A percentile compares a stretch with the other conserved stretches of the same genome.
Evolutionary conservation across 1,284 basidiomycete genomes (phyloP).

Genomic region (Cerrena zonata): DNA sequence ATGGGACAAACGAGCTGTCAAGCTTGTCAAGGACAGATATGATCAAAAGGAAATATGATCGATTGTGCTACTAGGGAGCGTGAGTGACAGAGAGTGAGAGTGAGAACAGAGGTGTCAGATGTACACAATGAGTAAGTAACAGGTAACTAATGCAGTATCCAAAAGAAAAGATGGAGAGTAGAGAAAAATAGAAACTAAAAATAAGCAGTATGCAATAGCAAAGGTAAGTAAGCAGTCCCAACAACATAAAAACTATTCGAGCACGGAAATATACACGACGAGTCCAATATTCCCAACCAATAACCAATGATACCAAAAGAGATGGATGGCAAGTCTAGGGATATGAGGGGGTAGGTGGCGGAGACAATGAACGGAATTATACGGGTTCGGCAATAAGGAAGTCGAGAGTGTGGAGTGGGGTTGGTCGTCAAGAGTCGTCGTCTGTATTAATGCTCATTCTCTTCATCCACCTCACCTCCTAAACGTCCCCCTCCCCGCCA

Average conservation of each 20-base stretch:
- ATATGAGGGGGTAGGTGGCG: background rate
- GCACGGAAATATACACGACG: background rate
- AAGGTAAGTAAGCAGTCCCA: background rate
- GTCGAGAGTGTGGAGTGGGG: background rate
- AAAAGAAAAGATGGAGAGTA: background rate
- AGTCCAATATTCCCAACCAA: background rate
- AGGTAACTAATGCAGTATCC: background rate
- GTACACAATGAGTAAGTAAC: background rate
- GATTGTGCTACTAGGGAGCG: background rate
- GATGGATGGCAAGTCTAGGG: background rate
- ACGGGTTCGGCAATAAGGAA: background rate
- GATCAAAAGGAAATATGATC: background rate
- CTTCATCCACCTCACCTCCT: no score
- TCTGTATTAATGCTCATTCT: no score
- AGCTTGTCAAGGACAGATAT: background rate
- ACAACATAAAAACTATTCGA: background rate
- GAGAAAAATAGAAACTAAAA: background rate
- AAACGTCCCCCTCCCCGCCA: constrained; percentile 18
- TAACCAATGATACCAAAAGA: background rate
- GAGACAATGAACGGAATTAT: background rate
- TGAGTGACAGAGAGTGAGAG: background rate
- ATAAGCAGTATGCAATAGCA: background rate
- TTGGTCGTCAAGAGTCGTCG: no score
- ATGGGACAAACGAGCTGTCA: no score
- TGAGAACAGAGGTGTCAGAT: background rate